A percentile compares a stretch with the other conserved stretches of the same genome.
Evolutionary conservation across 805 yeast genomes (phyloP).

Genomic region (Zygosaccharomyces bailii): DNA sequence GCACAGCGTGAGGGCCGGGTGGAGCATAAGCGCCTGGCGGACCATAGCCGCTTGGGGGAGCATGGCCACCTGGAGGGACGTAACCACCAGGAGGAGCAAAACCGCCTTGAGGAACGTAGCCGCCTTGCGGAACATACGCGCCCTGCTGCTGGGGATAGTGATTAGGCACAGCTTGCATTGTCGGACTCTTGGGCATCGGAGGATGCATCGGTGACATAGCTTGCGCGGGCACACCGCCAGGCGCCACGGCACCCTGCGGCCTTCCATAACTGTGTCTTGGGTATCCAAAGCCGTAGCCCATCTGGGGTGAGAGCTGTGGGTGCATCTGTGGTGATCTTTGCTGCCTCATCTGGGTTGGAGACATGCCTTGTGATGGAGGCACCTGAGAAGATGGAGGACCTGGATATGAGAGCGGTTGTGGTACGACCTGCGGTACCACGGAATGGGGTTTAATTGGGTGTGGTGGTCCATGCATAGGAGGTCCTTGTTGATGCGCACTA

Average conservation of each 20-base stretch:
- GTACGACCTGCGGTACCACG: slow-evolving; percentile 1
- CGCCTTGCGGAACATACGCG: neutral
- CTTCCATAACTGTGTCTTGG: neutral
- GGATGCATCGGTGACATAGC: slow-evolving; percentile 6
- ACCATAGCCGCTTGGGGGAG: neutral
- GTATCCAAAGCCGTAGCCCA: slow-evolving; percentile 4
- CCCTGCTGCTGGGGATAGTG: slow-evolving; percentile 8
- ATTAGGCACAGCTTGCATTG: slow-evolving; percentile 10
- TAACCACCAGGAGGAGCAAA: slow-evolving; percentile 6
- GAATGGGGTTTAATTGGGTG: neutral
- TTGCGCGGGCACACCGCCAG: slow-evolving; percentile 5
- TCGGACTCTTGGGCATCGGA: slow-evolving; percentile 3
- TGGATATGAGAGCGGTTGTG: neutral
- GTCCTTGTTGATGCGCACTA: neutral
- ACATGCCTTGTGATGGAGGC: slow-evolving; percentile 11
- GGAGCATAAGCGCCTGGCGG: neutral
- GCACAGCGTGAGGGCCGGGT: slow-evolving; percentile 25
- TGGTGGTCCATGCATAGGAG: neutral
- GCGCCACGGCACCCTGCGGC: slow-evolving; percentile 5
- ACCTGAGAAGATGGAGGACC: slow-evolving; percentile 6
- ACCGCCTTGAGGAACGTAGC: neutral
- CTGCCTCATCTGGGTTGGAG: slow-evolving; percentile 1
- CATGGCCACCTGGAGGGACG: slow-evolving; percentile 25
- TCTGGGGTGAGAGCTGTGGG: slow-evolving; percentile 9
- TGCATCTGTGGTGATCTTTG: slow-evolving; percentile 13